Percentiles rank a stretch among this genome's conserved stretches.
Conservation (phyloP, 2,329 filamentous ascomycete species). For the Ophiosphaerella narmari region DNA sequence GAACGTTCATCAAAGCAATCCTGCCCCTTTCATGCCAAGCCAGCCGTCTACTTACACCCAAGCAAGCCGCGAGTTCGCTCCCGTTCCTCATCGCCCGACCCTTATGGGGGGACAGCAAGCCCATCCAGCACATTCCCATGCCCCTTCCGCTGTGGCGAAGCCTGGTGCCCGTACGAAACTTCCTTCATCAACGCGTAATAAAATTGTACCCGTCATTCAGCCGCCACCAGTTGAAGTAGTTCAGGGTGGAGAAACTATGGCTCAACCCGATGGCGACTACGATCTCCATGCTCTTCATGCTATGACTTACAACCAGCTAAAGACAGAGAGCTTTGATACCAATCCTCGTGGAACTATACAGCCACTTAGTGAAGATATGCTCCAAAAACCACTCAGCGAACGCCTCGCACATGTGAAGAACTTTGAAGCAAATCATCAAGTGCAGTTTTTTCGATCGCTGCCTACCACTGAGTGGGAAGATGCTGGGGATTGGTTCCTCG, state of each 20-base stretch:
- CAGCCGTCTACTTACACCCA: slow-evolving; percentile 19
- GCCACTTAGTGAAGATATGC: slow-evolving; percentile 29
- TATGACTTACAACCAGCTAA: slow-evolving; percentile 56
- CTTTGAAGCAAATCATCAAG: slow-evolving; percentile 45
- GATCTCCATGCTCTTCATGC: slow-evolving; percentile 49
- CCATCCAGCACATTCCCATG: not conserved
- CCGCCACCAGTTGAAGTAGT: slow-evolving; percentile 11
- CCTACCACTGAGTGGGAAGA: slow-evolving; percentile 64
- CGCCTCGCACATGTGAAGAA: slow-evolving; percentile 33
- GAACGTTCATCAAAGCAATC: slow-evolving; percentile 1
- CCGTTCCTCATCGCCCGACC: not conserved
- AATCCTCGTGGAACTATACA: slow-evolving; percentile 24
- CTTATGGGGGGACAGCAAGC: slow-evolving; percentile 3
- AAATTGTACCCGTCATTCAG: slow-evolving; percentile 9
- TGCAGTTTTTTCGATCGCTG: slow-evolving; percentile 57
- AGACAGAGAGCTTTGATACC: slow-evolving; percentile 56
- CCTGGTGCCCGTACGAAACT: slow-evolving; percentile 2
- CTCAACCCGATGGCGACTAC: slow-evolving; percentile 49
- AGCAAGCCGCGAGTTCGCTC: not conserved
- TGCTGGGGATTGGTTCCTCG: slow-evolving; percentile 64
- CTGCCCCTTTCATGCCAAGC: slow-evolving; percentile 3
- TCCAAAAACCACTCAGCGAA: slow-evolving; percentile 32
- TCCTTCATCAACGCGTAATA: slow-evolving; percentile 3
- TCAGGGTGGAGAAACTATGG: slow-evolving; percentile 8
- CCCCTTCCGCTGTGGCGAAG: not conserved